Evolutionary conservation across 306 rosid species (phyloP), one percentile per base, ranked within the genome.

Genomic region (Inga oerstediana): DNA sequence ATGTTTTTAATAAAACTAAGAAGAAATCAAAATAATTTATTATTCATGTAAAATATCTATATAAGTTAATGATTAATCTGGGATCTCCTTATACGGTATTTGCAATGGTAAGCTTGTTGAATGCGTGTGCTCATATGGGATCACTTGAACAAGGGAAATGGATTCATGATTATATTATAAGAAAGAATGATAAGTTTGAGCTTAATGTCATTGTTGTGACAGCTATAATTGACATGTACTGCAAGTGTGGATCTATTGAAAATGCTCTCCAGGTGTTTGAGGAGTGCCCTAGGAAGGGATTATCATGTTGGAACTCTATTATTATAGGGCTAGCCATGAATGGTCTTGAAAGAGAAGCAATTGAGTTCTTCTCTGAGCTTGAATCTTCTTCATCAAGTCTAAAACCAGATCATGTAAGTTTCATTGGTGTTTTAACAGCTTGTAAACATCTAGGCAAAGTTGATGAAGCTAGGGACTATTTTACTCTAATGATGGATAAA

Each of bases 51-150:
- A 46, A 46, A 10, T 46, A 46, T 46, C 4, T 46, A 10, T 12
- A 46, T 46, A 46, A 12, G 12, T 46, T 46, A 11, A 46, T 46
- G 51, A 46, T 12, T 46, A 46, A 46, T 12, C 51, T 11, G 3
- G 51, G 2, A 44, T 44, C 46, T 2, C 46, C 46, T 7, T 41
- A 32, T 44, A 44, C 9, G 46, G 46, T 27, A 27, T 27, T 27
- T 27, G 30, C 30, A 27, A 96, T 91, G 99, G 98, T 94, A 75
- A 96, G 98, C 59, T 87, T 96, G 89, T 86, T 94, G 65, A 93
- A 90, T 81, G 92, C 94, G 58, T 96, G 94, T 69, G 96, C 97
- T 76, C 88, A 90, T 22, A 82, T 96, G n/a, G 99, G 98, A 71
- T 91, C 97, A 77, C 92, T 94, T 52, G 82, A 74, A 77, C 92